Evolutionary conservation across 768 basidiomycete species (phyloP).

Genomic region (Termitomyces sp.): DNA sequence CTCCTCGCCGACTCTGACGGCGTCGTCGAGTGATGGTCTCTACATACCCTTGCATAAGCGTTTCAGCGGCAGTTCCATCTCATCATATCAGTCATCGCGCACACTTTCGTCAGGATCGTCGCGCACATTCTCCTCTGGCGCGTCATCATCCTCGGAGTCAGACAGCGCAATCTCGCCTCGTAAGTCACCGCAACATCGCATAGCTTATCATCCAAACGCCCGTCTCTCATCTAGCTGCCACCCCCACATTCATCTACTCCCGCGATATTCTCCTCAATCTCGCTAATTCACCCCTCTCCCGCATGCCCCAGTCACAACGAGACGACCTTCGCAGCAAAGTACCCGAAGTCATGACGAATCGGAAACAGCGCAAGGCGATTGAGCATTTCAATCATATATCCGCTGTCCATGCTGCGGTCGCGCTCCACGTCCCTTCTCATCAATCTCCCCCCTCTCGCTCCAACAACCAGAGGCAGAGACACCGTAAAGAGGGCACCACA

Average conservation of each 20-base stretch:
- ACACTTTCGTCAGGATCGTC: not conserved
- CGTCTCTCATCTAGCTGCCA: not conserved
- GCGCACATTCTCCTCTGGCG: constrained; percentile 7
- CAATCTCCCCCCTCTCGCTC: not conserved
- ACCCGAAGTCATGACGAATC: constrained; percentile 21
- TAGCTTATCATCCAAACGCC: not conserved
- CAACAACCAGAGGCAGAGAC: not conserved
- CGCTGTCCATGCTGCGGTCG: not conserved
- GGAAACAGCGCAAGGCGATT: constrained; percentile 22
- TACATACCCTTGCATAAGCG: constrained; percentile 40
- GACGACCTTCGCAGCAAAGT: constrained; percentile 18
- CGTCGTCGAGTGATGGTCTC: constrained; percentile 13
- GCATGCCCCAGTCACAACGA: constrained; percentile 17
- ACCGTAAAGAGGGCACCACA: not conserved
- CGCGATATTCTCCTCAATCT: constrained; percentile 20
- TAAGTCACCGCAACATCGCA: constrained; percentile 2
- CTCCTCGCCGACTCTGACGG: constrained; percentile 14
- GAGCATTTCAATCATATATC: constrained; percentile 16
- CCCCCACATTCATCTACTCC: constrained; percentile 18
- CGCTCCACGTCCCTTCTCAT: not conserved
- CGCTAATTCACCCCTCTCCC: constrained; percentile 21
- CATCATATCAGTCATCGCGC: constrained; percentile 13
- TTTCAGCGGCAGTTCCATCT: constrained; percentile 11
- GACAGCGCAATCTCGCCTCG: constrained; percentile 10
- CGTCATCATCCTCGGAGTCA: constrained; percentile 15